These are phyloP conservation scores for Blepharisma stoltei DNA, from an alignment of 73 alveolate species.

Conservation along the genomic window DNA sequence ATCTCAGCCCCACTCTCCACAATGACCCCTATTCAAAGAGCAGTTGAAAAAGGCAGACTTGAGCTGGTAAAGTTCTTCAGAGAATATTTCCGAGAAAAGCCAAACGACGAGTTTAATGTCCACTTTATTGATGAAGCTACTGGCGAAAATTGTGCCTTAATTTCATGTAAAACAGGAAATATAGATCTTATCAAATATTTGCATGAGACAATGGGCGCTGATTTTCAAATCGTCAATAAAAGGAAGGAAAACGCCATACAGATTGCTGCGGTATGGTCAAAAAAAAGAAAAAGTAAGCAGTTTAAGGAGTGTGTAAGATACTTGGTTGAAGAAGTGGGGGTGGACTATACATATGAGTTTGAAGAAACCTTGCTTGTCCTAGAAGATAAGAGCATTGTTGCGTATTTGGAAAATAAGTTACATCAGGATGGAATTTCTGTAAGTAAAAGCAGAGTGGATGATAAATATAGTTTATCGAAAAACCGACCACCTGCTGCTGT, in stretches of 20 bases:
- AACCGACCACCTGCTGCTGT: neutral
- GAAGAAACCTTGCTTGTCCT: constrained; percentile 20
- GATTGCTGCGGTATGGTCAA: neutral
- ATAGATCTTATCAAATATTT: neutral
- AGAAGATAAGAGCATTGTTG: constrained; percentile 8
- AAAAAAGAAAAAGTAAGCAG: neutral
- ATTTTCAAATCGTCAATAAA: constrained; percentile 22
- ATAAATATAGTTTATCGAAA: neutral
- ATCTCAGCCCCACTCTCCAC: neutral
- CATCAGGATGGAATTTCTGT: constrained; percentile 15
- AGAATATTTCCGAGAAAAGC: constrained; percentile 1
- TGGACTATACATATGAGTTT: constrained; percentile 21
- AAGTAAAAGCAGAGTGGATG: constrained; percentile 19
- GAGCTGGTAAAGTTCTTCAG: neutral
- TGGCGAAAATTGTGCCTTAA: constrained; percentile 34
- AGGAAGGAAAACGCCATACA: constrained; percentile 32
- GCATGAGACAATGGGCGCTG: neutral
- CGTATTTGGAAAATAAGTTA: neutral
- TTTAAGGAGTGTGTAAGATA: constrained; percentile 5
- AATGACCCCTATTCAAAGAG: constrained; percentile 29
- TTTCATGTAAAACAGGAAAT: constrained; percentile 26
- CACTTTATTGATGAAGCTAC: constrained; percentile 29
- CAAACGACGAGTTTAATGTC: neutral
- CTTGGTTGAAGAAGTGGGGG: neutral
- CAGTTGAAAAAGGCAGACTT: constrained; percentile 22